Percentiles rank a stretch among this genome's conserved stretches.
These are phyloP conservation scores for Fusarium sp. DNA, from an alignment of 2,329 filamentous ascomycete species.

Conservation along the genomic window DNA sequence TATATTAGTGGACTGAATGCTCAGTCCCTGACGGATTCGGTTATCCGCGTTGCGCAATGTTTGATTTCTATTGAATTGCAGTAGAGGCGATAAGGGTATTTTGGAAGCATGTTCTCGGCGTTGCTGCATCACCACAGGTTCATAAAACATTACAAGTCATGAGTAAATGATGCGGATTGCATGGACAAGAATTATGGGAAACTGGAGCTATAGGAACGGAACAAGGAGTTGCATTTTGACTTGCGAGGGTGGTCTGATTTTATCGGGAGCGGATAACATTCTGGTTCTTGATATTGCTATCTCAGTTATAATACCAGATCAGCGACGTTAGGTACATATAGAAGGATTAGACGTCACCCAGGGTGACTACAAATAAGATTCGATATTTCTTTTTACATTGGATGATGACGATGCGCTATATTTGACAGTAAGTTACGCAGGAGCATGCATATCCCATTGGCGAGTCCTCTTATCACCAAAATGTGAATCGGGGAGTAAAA, in stretches of 20 bases:
- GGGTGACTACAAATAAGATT: constrained; percentile 22
- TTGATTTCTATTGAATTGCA: constrained; percentile 45
- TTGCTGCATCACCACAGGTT: constrained; percentile 49
- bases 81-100: constrained; percentile 48
- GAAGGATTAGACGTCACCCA: constrained; percentile 37
- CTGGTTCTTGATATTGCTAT: constrained; percentile 39
- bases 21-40: constrained; percentile 40
- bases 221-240: constrained; percentile 44
- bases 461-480: neutral
- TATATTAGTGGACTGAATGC: constrained; percentile 33
- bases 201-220: constrained; percentile 40
- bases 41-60: constrained; percentile 47
- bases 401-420: neutral
- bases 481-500: constrained; percentile 1
- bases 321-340: constrained; percentile 31
- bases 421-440: neutral
- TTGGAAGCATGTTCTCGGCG: constrained; percentile 53
- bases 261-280: constrained; percentile 28
- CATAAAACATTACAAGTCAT: constrained; percentile 38
- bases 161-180: constrained; percentile 45
- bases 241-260: constrained; percentile 34
- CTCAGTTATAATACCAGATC: constrained; percentile 40
- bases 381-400: constrained; percentile 1
- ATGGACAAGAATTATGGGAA: constrained; percentile 42
- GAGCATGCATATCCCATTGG: neutral